A percentile compares a stretch with the other conserved stretches of the same genome.
Conservation (phyloP, 768 basidiomycete species). For the Gloeostereum incarnatum region DNA sequence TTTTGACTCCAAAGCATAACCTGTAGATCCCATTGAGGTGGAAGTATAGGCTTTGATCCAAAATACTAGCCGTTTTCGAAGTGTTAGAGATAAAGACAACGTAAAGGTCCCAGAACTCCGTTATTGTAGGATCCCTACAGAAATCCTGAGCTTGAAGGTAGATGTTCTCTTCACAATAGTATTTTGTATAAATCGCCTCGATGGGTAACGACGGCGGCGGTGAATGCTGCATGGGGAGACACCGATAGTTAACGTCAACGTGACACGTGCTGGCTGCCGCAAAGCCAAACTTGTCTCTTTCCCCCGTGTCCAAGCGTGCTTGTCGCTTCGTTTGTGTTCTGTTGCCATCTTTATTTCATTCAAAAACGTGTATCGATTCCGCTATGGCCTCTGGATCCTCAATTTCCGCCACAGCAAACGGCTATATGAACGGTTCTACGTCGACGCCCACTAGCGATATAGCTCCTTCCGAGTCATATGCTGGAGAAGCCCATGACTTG, state of each 20-base stretch:
- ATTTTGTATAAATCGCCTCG: slow-evolving; percentile 40
- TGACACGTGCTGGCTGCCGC: too few relatives aligned
- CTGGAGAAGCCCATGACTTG: too few relatives aligned
- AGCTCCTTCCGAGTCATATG: too few relatives aligned
- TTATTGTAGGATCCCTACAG: slow-evolving; percentile 15
- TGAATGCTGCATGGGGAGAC: slow-evolving; percentile 1
- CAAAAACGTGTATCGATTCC: too few relatives aligned
- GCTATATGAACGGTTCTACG: background rate
- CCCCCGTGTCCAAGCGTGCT: too few relatives aligned
- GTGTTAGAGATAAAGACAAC: slow-evolving; percentile 60
- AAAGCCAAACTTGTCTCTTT: too few relatives aligned
- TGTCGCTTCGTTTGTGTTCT: too few relatives aligned
- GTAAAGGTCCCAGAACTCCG: slow-evolving; percentile 36
- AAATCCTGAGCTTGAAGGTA: slow-evolving; percentile 47
- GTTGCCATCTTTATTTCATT: background rate
- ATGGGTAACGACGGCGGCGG: slow-evolving; percentile 23
- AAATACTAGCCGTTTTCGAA: slow-evolving; percentile 43
- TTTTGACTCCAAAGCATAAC: slow-evolving; percentile 60
- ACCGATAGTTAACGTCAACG: too few relatives aligned
- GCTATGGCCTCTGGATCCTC: too few relatives aligned
- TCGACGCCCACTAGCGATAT: background rate
- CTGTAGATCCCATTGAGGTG: slow-evolving; percentile 19
- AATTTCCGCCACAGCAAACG: background rate
- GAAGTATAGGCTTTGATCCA: background rate
- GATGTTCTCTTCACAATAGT: slow-evolving; percentile 69